Evolutionary conservation across 1,139 yeast species (phyloP).

Genomic region (Saccharomyces pastorianus): DNA sequence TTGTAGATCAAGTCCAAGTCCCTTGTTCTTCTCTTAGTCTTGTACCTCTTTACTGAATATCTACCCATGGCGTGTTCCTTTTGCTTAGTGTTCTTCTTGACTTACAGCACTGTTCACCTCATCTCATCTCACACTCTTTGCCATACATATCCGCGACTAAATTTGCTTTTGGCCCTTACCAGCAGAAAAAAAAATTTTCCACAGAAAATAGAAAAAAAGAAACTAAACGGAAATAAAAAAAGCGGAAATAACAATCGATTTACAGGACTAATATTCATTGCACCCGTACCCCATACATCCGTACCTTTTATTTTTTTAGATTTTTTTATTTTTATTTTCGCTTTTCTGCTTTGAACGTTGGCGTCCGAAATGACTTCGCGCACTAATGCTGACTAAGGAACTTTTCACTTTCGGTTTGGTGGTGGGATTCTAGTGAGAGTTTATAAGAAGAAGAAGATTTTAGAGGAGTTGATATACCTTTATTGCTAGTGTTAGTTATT

Average conservation of each 20-base stretch:
- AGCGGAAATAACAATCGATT: no score
- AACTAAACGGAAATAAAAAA: not conserved
- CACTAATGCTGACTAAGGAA: not conserved
- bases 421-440: not conserved
- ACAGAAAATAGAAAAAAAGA: not conserved
- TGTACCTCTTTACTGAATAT: conserved; percentile 68
- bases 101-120: not conserved
- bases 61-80: conserved; percentile 55
- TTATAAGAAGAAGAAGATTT: not conserved
- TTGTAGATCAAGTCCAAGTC: conserved; percentile 77
- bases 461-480: not conserved
- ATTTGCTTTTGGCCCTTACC: not conserved
- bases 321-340: not conserved
- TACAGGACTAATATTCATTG: no score
- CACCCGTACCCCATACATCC: no score
- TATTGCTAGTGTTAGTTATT: not conserved
- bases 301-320: not conserved
- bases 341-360: no score
- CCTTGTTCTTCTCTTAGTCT: conserved; percentile 75
- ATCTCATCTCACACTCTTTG: conserved; percentile 1
- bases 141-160: not conserved
- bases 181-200: not conserved
- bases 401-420: not conserved
- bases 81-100: not conserved
- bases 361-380: not conserved